Conservation (phyloP, 345 rosid species). For the Stellera chamaejasme region DNA sequence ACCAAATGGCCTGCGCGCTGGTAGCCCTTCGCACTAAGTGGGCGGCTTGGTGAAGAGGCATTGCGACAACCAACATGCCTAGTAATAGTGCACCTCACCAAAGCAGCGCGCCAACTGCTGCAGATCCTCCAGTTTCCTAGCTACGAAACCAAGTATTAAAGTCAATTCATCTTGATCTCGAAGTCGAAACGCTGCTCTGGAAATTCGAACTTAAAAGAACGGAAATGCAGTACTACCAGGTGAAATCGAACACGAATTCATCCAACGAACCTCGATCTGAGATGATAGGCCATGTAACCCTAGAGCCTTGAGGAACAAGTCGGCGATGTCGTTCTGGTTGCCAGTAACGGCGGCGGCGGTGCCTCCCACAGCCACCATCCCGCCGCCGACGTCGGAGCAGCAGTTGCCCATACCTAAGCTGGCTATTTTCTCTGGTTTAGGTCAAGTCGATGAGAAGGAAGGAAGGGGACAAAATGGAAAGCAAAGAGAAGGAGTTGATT, state of each 20-base stretch:
- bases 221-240: neutral
- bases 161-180: too few species aligned
- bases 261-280: constrained; percentile 66
- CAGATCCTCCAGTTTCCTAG: too few species aligned
- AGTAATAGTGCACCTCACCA: too few species aligned
- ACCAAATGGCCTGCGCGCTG: too few species aligned
- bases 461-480: neutral
- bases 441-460: neutral
- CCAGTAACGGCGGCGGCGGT: constrained; percentile 21
- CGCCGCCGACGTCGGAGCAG: constrained; percentile 67
- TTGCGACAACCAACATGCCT: too few species aligned
- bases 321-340: constrained; percentile 58
- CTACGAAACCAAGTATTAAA: too few species aligned
- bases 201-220: neutral
- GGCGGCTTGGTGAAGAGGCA: too few species aligned
- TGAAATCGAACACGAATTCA: neutral
- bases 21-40: too few species aligned
- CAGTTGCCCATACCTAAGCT: constrained; percentile 72
- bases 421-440: neutral
- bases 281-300: constrained; percentile 58
- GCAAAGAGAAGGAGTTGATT: neutral
- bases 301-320: constrained; percentile 51
- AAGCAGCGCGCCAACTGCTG: too few species aligned
- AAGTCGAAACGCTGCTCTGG: too few species aligned
- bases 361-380: constrained; percentile 55